phyloP scores from a whole-genome alignment of 768 basidiomycete genomes.

The Leucogyrophana mollusca region DNA sequence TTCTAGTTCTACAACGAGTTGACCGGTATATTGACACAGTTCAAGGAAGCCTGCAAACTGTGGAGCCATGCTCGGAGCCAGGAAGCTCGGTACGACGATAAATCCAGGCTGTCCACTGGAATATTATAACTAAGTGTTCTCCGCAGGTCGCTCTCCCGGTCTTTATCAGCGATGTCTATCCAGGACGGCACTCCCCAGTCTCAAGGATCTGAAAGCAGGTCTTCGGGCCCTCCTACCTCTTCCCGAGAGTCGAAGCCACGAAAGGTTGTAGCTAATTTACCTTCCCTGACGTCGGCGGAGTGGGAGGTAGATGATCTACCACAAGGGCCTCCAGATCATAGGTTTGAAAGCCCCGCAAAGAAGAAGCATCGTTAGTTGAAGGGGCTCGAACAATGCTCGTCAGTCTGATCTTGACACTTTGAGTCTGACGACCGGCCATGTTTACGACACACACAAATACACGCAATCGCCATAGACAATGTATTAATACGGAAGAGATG shows the following conservation, averaged over 20 bases:
- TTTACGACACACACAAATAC: no score
- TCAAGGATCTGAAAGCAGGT: not conserved
- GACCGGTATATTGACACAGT: constrained; percentile 63
- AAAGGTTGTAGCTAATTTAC: constrained; percentile 33
- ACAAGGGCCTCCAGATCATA: constrained; percentile 40
- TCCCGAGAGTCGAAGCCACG: no score
- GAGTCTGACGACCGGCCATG: no score
- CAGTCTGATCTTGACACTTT: no score
- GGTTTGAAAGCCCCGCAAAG: constrained; percentile 4
- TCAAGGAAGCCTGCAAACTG: constrained; percentile 71
- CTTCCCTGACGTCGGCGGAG: constrained; percentile 46
- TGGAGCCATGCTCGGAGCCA: constrained; percentile 74
- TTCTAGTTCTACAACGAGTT: constrained; percentile 91
- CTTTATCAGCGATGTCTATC: constrained; percentile 30
- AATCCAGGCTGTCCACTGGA: no score
- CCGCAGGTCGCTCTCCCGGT: constrained; percentile 17
- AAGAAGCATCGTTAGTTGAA: no score
- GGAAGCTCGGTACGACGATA: constrained; percentile 65
- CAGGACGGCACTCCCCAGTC: constrained; percentile 15
- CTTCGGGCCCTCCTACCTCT: not conserved
- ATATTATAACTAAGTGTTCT: no score
- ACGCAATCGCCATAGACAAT: no score
- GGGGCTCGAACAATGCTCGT: no score
- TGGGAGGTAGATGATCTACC: constrained; percentile 54
- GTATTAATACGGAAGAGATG: no score